These are phyloP conservation scores for Silene coronaria DNA, from an alignment of 179 eudicot genomes.

Conservation along the genomic window DNA sequence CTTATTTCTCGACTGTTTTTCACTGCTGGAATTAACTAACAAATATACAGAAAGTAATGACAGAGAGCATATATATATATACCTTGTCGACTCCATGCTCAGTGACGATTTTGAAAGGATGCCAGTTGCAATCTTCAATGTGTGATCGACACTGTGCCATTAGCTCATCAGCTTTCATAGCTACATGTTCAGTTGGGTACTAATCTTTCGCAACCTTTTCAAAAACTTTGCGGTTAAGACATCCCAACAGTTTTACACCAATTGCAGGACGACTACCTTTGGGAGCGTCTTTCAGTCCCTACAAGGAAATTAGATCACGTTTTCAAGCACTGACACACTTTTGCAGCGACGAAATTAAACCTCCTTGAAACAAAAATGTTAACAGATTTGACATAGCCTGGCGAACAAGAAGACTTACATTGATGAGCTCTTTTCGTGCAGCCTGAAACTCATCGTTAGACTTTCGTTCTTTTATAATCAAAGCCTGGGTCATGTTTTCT, in stretches of 20 bases:
- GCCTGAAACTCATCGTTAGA: too few species aligned
- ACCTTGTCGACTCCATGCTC: conserved; percentile 36
- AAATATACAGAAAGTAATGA: too few species aligned
- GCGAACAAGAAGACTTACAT: too few species aligned
- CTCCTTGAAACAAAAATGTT: too few species aligned
- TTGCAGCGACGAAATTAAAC: too few species aligned
- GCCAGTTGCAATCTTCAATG: conserved; percentile 56
- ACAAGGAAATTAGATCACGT: conserved; percentile 2
- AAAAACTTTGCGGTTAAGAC: conserved; percentile 41
- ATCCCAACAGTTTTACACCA: conserved; percentile 52
- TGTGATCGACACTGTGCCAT: conserved; percentile 34
- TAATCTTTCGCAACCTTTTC: conserved; percentile 33
- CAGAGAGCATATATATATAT: conserved; percentile 7
- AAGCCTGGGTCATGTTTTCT: too few species aligned
- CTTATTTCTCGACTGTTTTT: too few species aligned
- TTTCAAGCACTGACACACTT: not conserved
- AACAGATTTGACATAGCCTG: too few species aligned
- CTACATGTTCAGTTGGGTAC: conserved; percentile 27
- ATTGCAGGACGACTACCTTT: conserved; percentile 20
- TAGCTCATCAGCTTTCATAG: conserved; percentile 35
- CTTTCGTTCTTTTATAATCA: too few species aligned
- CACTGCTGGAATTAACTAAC: too few species aligned
- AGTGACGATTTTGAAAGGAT: conserved; percentile 45
- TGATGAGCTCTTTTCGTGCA: too few species aligned
- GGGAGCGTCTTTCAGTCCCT: conserved; percentile 24